Percentiles rank a stretch among this genome's conserved stretches.
Conservation (phyloP, 495 filamentous ascomycete genomes). For the Hypomontagnella monticulosa region DNA sequence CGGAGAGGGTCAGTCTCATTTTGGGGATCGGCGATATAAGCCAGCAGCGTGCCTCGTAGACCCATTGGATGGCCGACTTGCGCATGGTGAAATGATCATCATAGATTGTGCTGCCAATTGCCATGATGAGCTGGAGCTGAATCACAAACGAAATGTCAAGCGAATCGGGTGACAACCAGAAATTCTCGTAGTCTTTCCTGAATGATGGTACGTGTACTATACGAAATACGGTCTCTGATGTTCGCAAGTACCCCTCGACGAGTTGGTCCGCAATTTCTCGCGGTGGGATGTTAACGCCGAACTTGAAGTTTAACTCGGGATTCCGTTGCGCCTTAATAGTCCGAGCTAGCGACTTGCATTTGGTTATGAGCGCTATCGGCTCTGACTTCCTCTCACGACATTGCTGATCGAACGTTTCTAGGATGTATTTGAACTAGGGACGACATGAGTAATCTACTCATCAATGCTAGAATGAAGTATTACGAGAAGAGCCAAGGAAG, state of each 20-base stretch:
- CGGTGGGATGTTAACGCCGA: conserved; percentile 47
- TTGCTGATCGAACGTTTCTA: conserved; percentile 48
- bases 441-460: conserved; percentile 50
- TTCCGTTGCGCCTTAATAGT: conserved; percentile 56
- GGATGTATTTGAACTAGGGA: conserved; percentile 50
- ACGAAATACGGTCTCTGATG: conserved; percentile 47
- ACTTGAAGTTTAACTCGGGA: conserved; percentile 39
- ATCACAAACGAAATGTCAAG: conserved; percentile 52
- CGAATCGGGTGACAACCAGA: conserved; percentile 38
- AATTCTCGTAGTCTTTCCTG: conserved; percentile 42
- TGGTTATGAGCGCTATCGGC: conserved; percentile 46
- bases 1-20: conserved; percentile 57
- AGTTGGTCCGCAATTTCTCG: conserved; percentile 51
- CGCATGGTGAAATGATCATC: conserved; percentile 53
- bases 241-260: conserved; percentile 44
- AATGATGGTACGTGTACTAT: conserved; percentile 59
- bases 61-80: conserved; percentile 61
- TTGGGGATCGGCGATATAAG: conserved; percentile 56
- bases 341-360: conserved; percentile 59
- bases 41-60: conserved; percentile 64
- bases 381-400: conserved; percentile 50
- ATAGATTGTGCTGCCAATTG: conserved; percentile 58
- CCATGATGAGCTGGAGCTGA: conserved; percentile 63
- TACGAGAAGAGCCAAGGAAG: background rate
- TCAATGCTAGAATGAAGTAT: background rate